Conservation (phyloP, 495 filamentous ascomycete species). For the Penicillium turbatum region DNA sequence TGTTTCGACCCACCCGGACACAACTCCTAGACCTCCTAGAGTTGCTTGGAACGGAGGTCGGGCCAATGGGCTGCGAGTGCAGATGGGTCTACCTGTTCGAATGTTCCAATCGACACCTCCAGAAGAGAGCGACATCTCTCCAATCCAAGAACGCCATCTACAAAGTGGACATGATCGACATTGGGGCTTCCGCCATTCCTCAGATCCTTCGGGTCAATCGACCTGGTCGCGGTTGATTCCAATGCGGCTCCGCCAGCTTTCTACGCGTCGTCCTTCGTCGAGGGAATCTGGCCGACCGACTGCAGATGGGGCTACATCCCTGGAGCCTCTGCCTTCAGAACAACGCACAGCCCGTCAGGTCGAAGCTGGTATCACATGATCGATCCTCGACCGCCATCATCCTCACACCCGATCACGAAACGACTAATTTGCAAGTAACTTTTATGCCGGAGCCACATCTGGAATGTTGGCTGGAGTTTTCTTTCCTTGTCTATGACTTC, state of each 20-base stretch:
- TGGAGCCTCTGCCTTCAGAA: background rate
- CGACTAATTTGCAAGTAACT: constrained; percentile 4
- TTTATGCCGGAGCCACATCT: constrained; percentile 25
- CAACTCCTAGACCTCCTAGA: constrained; percentile 18
- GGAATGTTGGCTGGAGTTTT: constrained; percentile 26
- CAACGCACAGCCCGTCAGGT: constrained; percentile 31
- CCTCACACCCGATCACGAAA: constrained; percentile 3
- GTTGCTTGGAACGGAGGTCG: constrained; percentile 13
- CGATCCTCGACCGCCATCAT: background rate
- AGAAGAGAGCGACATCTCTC: background rate
- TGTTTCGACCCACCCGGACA: constrained; percentile 8
- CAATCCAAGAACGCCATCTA: background rate
- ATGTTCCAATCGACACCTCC: constrained; percentile 13
- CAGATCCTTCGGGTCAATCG: background rate
- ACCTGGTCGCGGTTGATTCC: constrained; percentile 21
- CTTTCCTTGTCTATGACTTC: constrained; percentile 21
- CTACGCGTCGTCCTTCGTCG: background rate
- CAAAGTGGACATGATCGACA: background rate
- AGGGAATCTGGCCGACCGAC: background rate
- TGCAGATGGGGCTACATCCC: background rate
- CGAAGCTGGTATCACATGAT: constrained; percentile 26
- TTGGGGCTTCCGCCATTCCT: background rate
- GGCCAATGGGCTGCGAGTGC: constrained; percentile 11
- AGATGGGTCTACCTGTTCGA: constrained; percentile 14
- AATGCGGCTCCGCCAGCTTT: constrained; percentile 15